Evolutionary conservation across 495 filamentous ascomycete genomes (phyloP), one percentile per base, ranked within the genome.

Genomic region (Pseudomonodictys pantanalensis): DNA sequence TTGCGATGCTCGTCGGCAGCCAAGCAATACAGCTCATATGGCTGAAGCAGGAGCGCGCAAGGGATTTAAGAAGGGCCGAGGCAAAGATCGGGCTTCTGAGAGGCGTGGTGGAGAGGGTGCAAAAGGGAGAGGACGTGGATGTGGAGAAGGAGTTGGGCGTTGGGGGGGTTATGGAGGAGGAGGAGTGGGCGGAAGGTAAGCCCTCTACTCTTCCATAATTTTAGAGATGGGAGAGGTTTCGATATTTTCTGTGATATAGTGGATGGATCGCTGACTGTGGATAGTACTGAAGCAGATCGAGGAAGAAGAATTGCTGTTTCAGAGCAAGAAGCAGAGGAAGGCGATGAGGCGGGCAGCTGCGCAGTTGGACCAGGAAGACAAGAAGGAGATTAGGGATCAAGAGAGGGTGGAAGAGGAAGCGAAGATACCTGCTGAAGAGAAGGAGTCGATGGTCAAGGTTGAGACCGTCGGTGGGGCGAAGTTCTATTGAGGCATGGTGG

Each of bases 1-100:
- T 97, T 51, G 91, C 90, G 66, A 78, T 96, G 38, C 79, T 96
- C 58, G 92, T 97, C 62, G 95, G 93, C 1, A 95, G 89, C 56
- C 92, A 97, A 73, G 86, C 91, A 11, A 96, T 99, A 64, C 86
- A 96, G 59, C 86, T 92, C 81, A 87, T 99, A 56, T 77, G 83
- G 6, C 69, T 97, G 60, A 86, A 83, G 71, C 88, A 86, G 52
- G 85, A 92, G 12, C 89, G 83, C 66, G 76, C 78, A 9, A 80
- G 81, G 1, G 92, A 88, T 61, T 82, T 75, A 61, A 83, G 91
- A 45, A 82, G 83, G 51, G 83, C 89, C 35, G 89, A 95, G 69
- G 85, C 88, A 8, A 87, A 88, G 66, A 88, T 99, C 47, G 81
- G 74, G 4, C 64, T 91, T 30, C 69, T 99, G 39, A 82, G 81